Conservation (phyloP, 1,284 basidiomycete species). For the Cutaneotrichosporon daszewskae region DNA sequence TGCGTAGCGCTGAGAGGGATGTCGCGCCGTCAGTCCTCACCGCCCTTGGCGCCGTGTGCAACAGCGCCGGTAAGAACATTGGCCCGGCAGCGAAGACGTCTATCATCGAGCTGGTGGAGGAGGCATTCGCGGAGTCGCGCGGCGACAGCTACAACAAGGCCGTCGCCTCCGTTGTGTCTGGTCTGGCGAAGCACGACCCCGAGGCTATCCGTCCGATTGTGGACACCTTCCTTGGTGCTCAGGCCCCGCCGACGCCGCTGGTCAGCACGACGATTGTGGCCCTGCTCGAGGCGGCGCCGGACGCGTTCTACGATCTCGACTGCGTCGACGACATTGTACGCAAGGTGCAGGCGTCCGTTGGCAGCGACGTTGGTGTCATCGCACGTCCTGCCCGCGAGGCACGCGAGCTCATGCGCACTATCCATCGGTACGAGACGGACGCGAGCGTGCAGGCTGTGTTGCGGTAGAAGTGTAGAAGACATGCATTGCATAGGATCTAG, state of each 20-base stretch:
- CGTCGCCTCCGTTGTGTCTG: constrained; percentile 61
- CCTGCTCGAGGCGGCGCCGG: constrained; percentile 54
- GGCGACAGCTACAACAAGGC: constrained; percentile 65
- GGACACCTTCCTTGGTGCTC: constrained; percentile 46
- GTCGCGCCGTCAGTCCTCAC: constrained; percentile 69
- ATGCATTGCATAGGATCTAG: background rate
- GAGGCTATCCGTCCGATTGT: constrained; percentile 64
- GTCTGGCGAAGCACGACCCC: constrained; percentile 59
- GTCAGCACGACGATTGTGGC: constrained; percentile 61
- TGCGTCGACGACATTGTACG: constrained; percentile 59
- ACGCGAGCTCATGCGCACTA: constrained; percentile 62
- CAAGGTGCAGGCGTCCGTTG: constrained; percentile 66
- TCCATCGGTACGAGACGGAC: constrained; percentile 34
- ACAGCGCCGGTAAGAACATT: constrained; percentile 66
- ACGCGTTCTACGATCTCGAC: constrained; percentile 63
- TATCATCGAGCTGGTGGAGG: constrained; percentile 67
- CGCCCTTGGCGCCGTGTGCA: constrained; percentile 72
- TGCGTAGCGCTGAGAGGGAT: constrained; percentile 59
- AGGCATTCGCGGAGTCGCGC: constrained; percentile 61
- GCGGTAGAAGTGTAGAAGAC: constrained; percentile 1
- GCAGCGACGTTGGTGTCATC: constrained; percentile 66
- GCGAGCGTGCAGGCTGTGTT: constrained; percentile 28
- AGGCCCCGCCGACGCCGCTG: constrained; percentile 44
- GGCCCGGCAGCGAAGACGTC: constrained; percentile 67
- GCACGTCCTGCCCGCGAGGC: constrained; percentile 79